Conservation (phyloP, 768 basidiomycete genomes). For the Hericium erinaceus region DNA sequence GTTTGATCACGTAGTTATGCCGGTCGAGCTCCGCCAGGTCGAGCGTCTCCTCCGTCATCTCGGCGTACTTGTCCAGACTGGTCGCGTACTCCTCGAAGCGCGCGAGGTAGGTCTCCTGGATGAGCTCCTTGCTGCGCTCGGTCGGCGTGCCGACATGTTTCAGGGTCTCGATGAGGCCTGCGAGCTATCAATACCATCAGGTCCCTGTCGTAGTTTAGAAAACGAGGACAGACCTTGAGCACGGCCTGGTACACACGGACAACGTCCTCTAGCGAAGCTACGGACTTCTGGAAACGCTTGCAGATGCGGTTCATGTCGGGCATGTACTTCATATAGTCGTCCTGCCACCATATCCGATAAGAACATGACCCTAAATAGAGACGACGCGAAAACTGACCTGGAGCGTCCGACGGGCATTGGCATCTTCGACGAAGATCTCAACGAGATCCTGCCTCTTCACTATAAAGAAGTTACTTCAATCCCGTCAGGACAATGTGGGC, state of each 20-base stretch:
- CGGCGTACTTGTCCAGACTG: conserved; percentile 68
- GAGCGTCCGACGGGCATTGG: conserved; percentile 56
- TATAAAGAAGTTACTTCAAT: conserved; percentile 20
- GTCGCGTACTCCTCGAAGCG: conserved; percentile 53
- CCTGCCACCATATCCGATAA: conserved; percentile 32
- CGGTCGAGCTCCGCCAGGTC: conserved; percentile 80
- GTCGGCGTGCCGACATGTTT: conserved; percentile 38
- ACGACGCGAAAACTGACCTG: conserved; percentile 39
- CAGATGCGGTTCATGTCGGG: conserved; percentile 89
- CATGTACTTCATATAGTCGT: conserved; percentile 82
- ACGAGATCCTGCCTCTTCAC: conserved; percentile 85
- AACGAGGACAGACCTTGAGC: conserved; percentile 45
- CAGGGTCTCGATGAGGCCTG: conserved; percentile 62
- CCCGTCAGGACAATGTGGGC: not conserved
- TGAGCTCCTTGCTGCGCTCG: conserved; percentile 39
- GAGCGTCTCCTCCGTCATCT: conserved; percentile 95
- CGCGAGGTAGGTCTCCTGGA: conserved; percentile 60
- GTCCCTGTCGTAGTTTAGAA: not conserved
- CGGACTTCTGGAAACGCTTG: conserved; percentile 81
- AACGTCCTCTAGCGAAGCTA: conserved; percentile 86
- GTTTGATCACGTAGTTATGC: conserved; percentile 87
- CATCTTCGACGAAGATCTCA: conserved; percentile 75
- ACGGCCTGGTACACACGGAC: conserved; percentile 94
- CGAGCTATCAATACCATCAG: conserved; percentile 38
- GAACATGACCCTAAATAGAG: not conserved